phyloP scores from a whole-genome alignment of 73 alveolate species.

The Symbiodinium pilosum region DNA sequence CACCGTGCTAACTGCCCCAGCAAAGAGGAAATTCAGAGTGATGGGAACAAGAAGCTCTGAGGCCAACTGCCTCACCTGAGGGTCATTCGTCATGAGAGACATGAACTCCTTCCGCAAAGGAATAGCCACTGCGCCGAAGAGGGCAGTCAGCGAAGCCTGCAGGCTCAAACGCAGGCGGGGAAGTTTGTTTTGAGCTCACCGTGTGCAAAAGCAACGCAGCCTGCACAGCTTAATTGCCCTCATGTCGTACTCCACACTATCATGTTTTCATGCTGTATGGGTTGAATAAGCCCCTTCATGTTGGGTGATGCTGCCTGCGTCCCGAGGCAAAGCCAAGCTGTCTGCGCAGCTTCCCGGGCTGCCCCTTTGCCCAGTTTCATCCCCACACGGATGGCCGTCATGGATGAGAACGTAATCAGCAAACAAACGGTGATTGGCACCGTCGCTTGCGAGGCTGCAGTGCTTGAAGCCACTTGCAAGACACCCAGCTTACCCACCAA shows the following conservation, averaged over 20 bases:
- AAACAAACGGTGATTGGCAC: conserved; percentile 74
- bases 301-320: conserved; percentile 37
- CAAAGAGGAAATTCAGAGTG: conserved; percentile 67
- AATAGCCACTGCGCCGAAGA: conserved; percentile 37
- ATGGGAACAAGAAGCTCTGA: conserved; percentile 10
- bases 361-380: conserved; percentile 77
- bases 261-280: too few species aligned
- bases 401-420: conserved; percentile 57
- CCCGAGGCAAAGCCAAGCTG: conserved; percentile 68
- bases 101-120: conserved; percentile 68
- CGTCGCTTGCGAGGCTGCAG: conserved; percentile 65
- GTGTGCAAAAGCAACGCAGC: background rate
- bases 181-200: background rate
- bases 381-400: conserved; percentile 86
- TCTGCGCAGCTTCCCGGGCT: conserved; percentile 33
- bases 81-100: conserved; percentile 50
- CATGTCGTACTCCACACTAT: too few species aligned
- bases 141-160: background rate
- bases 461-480: conserved; percentile 49
- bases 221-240: background rate
- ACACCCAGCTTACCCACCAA: conserved; percentile 74
- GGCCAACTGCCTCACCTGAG: conserved; percentile 28
- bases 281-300: background rate
- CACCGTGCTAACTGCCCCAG: conserved; percentile 81
- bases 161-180: too few species aligned